Conservation (phyloP, 257 asterid species). For the Gentiana macrophylla region DNA sequence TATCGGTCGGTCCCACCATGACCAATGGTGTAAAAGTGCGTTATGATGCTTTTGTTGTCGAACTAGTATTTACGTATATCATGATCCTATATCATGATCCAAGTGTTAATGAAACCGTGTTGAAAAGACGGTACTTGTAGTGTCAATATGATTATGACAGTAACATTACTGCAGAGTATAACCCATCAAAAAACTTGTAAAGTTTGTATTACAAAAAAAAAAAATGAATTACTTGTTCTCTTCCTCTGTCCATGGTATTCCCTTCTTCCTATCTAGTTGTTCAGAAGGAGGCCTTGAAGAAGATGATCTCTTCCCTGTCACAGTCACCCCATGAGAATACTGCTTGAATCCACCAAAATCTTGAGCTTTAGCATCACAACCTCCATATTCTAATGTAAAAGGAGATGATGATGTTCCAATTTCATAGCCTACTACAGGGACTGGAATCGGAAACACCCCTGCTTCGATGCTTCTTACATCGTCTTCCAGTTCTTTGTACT, state of each 20-base stretch:
- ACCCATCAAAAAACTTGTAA: too few species aligned
- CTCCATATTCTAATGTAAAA: conserved; percentile 80
- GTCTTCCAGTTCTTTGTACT: conserved; percentile 70
- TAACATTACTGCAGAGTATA: too few species aligned
- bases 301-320: conserved; percentile 40
- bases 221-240: conserved; percentile 60
- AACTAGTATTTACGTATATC: too few species aligned
- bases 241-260: conserved; percentile 96
- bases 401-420: conserved; percentile 47
- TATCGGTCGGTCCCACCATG: too few species aligned
- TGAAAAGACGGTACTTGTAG: too few species aligned
- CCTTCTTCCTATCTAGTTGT: conserved; percentile 87
- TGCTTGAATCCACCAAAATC: conserved; percentile 42
- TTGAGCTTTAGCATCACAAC: conserved; percentile 7
- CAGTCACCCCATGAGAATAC: conserved; percentile 19
- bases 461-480: conserved; percentile 92
- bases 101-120: too few species aligned
- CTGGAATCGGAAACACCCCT: conserved; percentile 62
- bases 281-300: conserved; percentile 26
- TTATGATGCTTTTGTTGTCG: too few species aligned
- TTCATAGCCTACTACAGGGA: too few species aligned
- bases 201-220: neutral
- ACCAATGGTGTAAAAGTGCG: too few species aligned
- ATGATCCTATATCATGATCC: too few species aligned
- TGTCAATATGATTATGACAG: too few species aligned